Evolutionary conservation across 1,284 basidiomycete genomes (phyloP), one percentile per base, ranked within the genome.

Genomic region (Filobasidium uniguttulatum): DNA sequence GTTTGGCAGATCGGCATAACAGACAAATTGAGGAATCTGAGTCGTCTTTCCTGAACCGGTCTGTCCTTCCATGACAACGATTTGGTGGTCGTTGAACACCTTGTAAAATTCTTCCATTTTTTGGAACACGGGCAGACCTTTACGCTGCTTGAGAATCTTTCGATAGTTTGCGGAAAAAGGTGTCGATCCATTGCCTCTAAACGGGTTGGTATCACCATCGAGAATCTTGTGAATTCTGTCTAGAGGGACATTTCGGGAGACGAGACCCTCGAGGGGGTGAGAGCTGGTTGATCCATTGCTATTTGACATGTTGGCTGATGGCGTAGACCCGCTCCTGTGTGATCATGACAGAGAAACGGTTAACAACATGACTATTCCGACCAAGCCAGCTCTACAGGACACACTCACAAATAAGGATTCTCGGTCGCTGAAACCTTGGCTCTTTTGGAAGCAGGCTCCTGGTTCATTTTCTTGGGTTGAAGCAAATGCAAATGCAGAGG

Each of bases 1-100:
- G 64, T 89, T 86, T 0, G 90, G 88, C 41, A 96, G 72, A 69
- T 98, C 94, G 8, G 87, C 85, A 64, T 83, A 94, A 46, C 84
- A 83, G 37, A 94, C 87, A 59, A 96, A 97, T 69, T 98, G 93
- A 1, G 93, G 93, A 63, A 98, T 94, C 84, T 97, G 93, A 34
- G 93, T 97, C 1, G 94, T 97, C 74, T 98, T 98, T 50, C 93
- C 94, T 23, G 88, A 90, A 10, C 94, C 93, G 1, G 94, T 96
- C 73, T 98, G 93, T 60, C 93, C 93, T 58, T 96, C 88, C 80
- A 98, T 86, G 52, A 98, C 81, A 44, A 89, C 85, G 59, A 93
- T 82, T 72, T 94, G 90, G 71, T 89, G 80, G 59, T 80, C 73
- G 54, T 72, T 43, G 33, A 51, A 48, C 68, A 87, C 81, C 58